Base-by-base conservation (phyloP, 768 basidiomycete species). In the Amanita molliuscula region DNA sequence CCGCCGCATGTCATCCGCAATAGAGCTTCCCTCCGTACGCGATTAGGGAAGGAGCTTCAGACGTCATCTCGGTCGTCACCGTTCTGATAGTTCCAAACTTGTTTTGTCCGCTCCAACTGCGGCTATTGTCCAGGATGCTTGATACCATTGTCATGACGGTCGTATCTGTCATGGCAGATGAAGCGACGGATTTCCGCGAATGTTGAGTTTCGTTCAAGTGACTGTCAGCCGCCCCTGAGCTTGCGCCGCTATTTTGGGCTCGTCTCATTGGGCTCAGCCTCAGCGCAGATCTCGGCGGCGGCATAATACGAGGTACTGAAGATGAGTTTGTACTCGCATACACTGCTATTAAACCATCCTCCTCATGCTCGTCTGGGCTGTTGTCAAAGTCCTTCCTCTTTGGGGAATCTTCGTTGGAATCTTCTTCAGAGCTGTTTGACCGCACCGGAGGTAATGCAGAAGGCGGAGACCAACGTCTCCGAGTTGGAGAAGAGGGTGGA, bases 1-100 rank as follows among this genome's bases (percentile, higher is more conserved):
- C 44, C 48, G 44, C 48, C 50, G 46, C 48, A 81, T 52, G 29
- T 76, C 76, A 28, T 76, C 76, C 15, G 75, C 75, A 47, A 82
- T 69, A 29, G 65, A 63, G 55, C 71, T 81, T 13, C 77, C 86
- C 58, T 88, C 84, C n/a, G 81, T 72, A 29, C 73, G 72, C 18
- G 75, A 75, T 47, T 47, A 86, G 67, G 8, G 84, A 84, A 4
- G 82, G 81, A 11, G 70, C 66, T 57, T 87, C 88, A 35, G 84
- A 86, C 16, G 88, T 91, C 53, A 82, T 73, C 55, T 89, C 88
- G 26, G 89, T 91, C 28, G 81, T 88, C 53, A 82, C 70, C n/a
- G 88, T 89, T 58, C 85, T 74, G 53, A 90, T 79, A 9, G 88
- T 91, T 36, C 81, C 85, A 63, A 79, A 90, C 61, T 78, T 82